Conservation (phyloP, 2,329 filamentous ascomycete genomes). For the Phoma sp. region DNA sequence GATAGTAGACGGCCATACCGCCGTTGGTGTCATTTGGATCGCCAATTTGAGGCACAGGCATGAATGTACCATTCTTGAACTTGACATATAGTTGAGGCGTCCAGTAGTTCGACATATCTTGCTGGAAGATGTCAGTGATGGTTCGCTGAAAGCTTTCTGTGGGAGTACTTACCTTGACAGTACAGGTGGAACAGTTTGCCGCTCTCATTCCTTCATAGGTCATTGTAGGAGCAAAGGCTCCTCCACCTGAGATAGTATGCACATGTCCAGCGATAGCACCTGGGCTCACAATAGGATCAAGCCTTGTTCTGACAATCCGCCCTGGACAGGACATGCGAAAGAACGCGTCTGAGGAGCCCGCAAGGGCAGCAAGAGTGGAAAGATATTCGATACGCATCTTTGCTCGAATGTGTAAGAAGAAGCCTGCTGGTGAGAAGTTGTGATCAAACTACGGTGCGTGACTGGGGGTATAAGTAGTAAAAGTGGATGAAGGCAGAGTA, state of each 20-base stretch:
- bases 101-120: conserved; percentile 72
- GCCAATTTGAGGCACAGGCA: conserved; percentile 65
- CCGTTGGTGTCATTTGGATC: conserved; percentile 51
- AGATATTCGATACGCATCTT: conserved; percentile 25
- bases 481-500: not conserved
- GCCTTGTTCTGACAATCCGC: conserved; percentile 52
- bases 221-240: conserved; percentile 68
- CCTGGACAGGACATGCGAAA: conserved; percentile 40
- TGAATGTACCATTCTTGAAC: conserved; percentile 51
- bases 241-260: conserved; percentile 74
- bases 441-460: not conserved
- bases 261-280: conserved; percentile 66
- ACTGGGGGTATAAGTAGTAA: conserved; percentile 9
- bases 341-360: conserved; percentile 28
- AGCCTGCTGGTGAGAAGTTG: not conserved
- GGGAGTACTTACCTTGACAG: conserved; percentile 58
- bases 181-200: conserved; percentile 69
- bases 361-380: conserved; percentile 19
- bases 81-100: conserved; percentile 73
- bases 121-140: conserved; percentile 11
- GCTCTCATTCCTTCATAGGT: conserved; percentile 67
- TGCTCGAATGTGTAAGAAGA: not conserved
- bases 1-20: conserved; percentile 80
- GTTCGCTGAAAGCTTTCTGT: no score
- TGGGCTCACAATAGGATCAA: conserved; percentile 72